Evolutionary conservation across 148 eudicot species (phyloP), one percentile per base, ranked within the genome.

Genomic region (Camellia japonica): DNA sequence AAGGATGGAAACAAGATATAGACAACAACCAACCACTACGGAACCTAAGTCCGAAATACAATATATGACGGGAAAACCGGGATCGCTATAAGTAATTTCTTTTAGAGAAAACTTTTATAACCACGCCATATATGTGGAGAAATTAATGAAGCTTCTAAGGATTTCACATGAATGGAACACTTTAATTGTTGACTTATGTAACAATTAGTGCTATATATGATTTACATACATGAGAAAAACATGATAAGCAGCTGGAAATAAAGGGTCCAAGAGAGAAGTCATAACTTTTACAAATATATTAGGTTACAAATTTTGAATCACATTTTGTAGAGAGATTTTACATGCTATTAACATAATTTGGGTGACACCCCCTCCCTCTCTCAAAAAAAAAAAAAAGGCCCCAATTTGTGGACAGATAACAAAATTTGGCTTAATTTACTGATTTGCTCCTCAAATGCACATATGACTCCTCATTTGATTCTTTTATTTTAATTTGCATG

Each of bases 51-150:
- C 23, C 0, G 23, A 0, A 23, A 23, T 23, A 23, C 23, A 23
- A n/a, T n/a, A n/a, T 23, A 0, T 23, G 0, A 23, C 0, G 0
- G 0, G 0, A 23, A 23, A 0, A 23, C 0, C n/a, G n/a, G n/a
- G n/a, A n/a, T n/a, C n/a, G n/a, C n/a, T n/a, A n/a, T n/a, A n/a
- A n/a, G n/a, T n/a, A n/a, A n/a, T n/a, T n/a, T n/a, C n/a, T n/a
- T n/a, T n/a, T n/a, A n/a, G n/a, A n/a, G n/a, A n/a, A n/a, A n/a
- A n/a, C n/a, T n/a, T n/a, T n/a, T n/a, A n/a, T n/a, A n/a, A n/a
- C n/a, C n/a, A n/a, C n/a, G n/a, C n/a, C n/a, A n/a, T n/a, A n/a
- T n/a, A n/a, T n/a, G n/a, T n/a, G n/a, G n/a, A n/a, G n/a, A n/a
- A n/a, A 0, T 0, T 23, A 23, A 23, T 23, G 0, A 0, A 23